Conservation (phyloP, 2,329 filamentous ascomycete species). For the Exserohilum rostratum region DNA sequence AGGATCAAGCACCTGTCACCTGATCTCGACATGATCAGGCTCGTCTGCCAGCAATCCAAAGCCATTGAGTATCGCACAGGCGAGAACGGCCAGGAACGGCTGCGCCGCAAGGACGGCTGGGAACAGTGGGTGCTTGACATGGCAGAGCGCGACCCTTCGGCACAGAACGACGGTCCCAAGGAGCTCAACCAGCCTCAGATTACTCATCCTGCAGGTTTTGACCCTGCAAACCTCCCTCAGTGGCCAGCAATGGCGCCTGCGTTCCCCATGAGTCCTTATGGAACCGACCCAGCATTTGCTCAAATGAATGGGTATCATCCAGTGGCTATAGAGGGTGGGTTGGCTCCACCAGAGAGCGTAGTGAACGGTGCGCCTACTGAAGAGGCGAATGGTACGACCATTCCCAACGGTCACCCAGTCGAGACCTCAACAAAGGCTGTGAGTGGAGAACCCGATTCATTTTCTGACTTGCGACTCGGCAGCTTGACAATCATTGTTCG, state of each 20-base stretch:
- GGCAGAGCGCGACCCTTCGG: constrained; percentile 72
- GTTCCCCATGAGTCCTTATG: constrained; percentile 27
- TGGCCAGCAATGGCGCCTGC: constrained; percentile 36
- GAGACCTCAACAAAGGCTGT: constrained; percentile 41
- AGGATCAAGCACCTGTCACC: constrained; percentile 76
- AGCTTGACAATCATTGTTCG: constrained; percentile 61
- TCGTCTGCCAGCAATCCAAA: constrained; percentile 73
- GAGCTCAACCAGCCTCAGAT: constrained; percentile 51
- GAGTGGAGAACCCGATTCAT: constrained; percentile 51
- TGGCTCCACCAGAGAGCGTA: constrained; percentile 18
- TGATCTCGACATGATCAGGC: constrained; percentile 75
- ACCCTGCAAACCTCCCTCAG: constrained; percentile 36
- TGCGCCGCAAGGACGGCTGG: constrained; percentile 79
- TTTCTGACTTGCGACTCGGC: constrained; percentile 60
- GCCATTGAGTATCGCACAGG: constrained; percentile 76
- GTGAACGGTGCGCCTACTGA: constrained; percentile 30
- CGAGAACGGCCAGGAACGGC: constrained; percentile 76
- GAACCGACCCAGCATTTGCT: constrained; percentile 33
- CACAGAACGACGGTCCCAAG: constrained; percentile 74
- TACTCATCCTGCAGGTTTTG: constrained; percentile 46
- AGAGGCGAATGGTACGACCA: constrained; percentile 27
- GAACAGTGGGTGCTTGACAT: constrained; percentile 76
- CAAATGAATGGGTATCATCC: constrained; percentile 39
- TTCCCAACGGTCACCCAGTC: constrained; percentile 34
- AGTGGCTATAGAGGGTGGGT: constrained; percentile 19